Conservation (phyloP, 805 yeast genomes). For the Torulaspora maleeae region DNA sequence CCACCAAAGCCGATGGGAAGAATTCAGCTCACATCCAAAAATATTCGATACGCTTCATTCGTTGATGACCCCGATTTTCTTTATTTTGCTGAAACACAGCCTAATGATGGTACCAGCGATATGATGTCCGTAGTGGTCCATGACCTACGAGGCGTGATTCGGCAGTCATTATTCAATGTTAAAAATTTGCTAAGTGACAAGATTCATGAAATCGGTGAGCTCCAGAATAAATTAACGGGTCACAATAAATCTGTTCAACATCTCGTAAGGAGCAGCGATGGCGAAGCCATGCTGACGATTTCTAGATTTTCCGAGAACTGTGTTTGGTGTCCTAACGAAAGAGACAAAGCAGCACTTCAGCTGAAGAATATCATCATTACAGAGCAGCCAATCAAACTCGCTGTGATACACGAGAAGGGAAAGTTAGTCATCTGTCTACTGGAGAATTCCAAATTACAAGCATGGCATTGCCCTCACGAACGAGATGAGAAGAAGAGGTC, state of each 20-base stretch:
- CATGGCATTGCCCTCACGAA: constrained; percentile 54
- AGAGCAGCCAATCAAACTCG: constrained; percentile 43
- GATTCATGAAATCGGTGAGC: constrained; percentile 19
- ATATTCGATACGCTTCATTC: constrained; percentile 25
- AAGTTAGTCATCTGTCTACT: constrained; percentile 43
- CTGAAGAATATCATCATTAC: constrained; percentile 43
- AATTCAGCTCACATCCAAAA: constrained; percentile 35
- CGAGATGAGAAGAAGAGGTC: constrained; percentile 25
- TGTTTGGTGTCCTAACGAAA: constrained; percentile 50
- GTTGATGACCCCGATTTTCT: constrained; percentile 34
- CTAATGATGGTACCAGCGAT: constrained; percentile 20
- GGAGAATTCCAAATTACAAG: constrained; percentile 41
- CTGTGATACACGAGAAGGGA: constrained; percentile 49
- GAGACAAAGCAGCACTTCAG: constrained; percentile 34
- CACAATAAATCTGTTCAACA: constrained; percentile 75
- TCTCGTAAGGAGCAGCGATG: constrained; percentile 62
- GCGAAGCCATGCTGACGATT: constrained; percentile 53
- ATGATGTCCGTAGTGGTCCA: constrained; percentile 44
- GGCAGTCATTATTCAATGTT: constrained; percentile 33
- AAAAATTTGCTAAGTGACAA: constrained; percentile 17
- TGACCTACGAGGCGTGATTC: constrained; percentile 40
- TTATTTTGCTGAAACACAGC: constrained; percentile 37
- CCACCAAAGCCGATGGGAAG: constrained; percentile 54
- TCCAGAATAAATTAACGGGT: constrained; percentile 69
- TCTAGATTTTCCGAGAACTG: constrained; percentile 54